These are phyloP conservation scores for Ensete ventricosum DNA, from an alignment of 176 grass and related monocot genomes.

Conservation along the genomic window DNA sequence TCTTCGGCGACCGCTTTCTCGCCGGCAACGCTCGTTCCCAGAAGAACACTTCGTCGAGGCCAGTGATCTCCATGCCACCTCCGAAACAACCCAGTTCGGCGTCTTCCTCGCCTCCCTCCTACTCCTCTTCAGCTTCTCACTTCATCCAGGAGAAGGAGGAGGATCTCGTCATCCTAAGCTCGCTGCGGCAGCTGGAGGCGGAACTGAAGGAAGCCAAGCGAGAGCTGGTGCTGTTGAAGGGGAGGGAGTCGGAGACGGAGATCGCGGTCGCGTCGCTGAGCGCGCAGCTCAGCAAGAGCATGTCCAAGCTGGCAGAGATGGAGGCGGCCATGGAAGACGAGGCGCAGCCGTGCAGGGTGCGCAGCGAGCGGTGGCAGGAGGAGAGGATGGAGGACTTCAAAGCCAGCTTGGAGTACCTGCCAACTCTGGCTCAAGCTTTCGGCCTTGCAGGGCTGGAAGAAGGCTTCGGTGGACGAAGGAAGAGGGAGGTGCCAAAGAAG, in stretches of 20 bases:
- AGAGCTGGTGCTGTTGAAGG: slow-evolving; percentile 23
- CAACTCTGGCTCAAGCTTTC: slow-evolving; percentile 22
- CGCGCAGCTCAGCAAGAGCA: slow-evolving; percentile 12
- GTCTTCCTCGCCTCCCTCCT: not conserved
- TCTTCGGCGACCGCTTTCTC: slow-evolving; percentile 17
- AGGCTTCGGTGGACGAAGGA: not conserved
- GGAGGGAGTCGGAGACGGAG: slow-evolving; percentile 22
- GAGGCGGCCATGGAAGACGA: not conserved
- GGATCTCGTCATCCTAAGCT: slow-evolving; percentile 9
- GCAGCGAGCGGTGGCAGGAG: slow-evolving; percentile 10
- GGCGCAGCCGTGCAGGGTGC: not conserved
- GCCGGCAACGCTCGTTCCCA: not conserved
- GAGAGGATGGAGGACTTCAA: slow-evolving; percentile 3
- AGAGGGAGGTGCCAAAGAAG: slow-evolving; percentile 16
- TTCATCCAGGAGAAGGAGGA: not conserved
- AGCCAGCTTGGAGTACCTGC: slow-evolving; percentile 18
- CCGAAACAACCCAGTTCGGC: not conserved
- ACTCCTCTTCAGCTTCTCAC: not conserved
- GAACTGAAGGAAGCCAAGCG: slow-evolving; percentile 17
- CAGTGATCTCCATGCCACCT: not conserved
- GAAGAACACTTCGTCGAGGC: not conserved
- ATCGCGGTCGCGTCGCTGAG: slow-evolving; percentile 14
- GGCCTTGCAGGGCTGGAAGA: slow-evolving; percentile 10
- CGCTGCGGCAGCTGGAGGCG: slow-evolving; percentile 21
- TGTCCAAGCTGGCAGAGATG: slow-evolving; percentile 20